Conservation (phyloP, 2,329 filamentous ascomycete species). For the Kalaharituber pfeilii region DNA sequence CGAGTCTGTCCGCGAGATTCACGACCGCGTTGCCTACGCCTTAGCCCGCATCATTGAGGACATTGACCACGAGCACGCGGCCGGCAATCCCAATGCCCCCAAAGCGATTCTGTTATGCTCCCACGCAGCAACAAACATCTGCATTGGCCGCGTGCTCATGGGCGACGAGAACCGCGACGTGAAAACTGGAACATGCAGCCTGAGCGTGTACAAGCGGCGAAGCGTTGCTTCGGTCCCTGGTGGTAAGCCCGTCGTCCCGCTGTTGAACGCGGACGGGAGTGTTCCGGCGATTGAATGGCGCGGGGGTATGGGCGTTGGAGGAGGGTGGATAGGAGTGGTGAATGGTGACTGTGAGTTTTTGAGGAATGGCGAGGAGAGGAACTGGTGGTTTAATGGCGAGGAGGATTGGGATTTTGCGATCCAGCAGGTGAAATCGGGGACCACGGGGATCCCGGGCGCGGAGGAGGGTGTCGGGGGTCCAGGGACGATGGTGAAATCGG, state of each 20-base stretch:
- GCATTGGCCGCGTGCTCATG: constrained; percentile 65
- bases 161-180: constrained; percentile 21
- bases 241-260: constrained; percentile 1
- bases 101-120: constrained; percentile 64
- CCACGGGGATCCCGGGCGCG: constrained; percentile 5
- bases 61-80: constrained; percentile 42
- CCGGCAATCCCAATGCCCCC: constrained; percentile 26
- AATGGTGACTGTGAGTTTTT: constrained; percentile 81
- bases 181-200: constrained; percentile 22
- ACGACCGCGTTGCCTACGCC: constrained; percentile 57
- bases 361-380: constrained; percentile 62
- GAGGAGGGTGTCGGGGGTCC: constrained; percentile 10
- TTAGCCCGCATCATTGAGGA: constrained; percentile 52
- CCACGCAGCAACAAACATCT: constrained; percentile 80
- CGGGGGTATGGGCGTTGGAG: constrained; percentile 44
- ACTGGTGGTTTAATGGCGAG: constrained; percentile 46
- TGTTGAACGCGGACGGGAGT: constrained; percentile 7
- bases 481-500: constrained; percentile 5
- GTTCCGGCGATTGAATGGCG: constrained; percentile 35
- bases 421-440: constrained; percentile 10
- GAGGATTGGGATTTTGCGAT: constrained; percentile 18
- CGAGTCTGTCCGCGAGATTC: constrained; percentile 62
- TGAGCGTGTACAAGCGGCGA: constrained; percentile 16
- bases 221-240: not conserved
- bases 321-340: constrained; percentile 60